Percentiles rank a stretch among this genome's conserved stretches.
These are phyloP conservation scores for Pisolithus sp. DNA, from an alignment of 768 basidiomycete genomes.

Conservation along the genomic window DNA sequence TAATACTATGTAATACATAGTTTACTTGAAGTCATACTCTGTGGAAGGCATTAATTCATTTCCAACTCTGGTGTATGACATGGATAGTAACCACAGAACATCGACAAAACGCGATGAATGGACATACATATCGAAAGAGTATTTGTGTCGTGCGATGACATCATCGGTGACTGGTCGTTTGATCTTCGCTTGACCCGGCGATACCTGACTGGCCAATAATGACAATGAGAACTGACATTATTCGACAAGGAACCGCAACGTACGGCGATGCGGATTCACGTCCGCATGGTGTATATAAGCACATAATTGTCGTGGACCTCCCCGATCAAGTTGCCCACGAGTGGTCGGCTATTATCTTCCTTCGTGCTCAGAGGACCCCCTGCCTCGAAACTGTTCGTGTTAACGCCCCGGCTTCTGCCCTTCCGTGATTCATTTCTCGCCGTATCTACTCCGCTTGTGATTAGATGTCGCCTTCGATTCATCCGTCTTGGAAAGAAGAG, in stretches of 20 bases:
- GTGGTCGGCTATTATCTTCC: constrained; percentile 47
- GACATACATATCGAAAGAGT: constrained; percentile 91
- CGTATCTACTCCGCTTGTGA: constrained; percentile 86
- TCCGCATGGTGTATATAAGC: constrained; percentile 99
- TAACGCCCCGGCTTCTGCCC: constrained; percentile 54
- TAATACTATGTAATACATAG: neutral
- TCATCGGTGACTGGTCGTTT: constrained; percentile 76
- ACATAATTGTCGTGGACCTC: constrained; percentile 99
- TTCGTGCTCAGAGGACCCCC: constrained; percentile 16
- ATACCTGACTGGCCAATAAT: constrained; percentile 54
- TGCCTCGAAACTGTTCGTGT: constrained; percentile 28
- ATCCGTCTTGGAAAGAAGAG: constrained; percentile 33
- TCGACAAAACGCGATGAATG: neutral
- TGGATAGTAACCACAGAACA: neutral
- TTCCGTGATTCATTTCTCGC: constrained; percentile 78
- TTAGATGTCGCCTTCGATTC: constrained; percentile 59
- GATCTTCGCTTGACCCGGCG: constrained; percentile 93
- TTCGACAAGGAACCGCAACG: constrained; percentile 24
- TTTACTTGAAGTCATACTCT: constrained; percentile 99
- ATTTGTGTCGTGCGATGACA: constrained; percentile 85
- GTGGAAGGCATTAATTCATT: constrained; percentile 98
- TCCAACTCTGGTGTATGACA: constrained; percentile 56
- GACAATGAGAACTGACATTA: constrained; percentile 3
- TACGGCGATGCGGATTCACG: constrained; percentile 93
- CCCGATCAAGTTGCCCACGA: constrained; percentile 95